A percentile compares a stretch with the other conserved stretches of the same genome.
Evolutionary conservation across 805 yeast species (phyloP).

Genomic region (Pichia nanzhaoensis): DNA sequence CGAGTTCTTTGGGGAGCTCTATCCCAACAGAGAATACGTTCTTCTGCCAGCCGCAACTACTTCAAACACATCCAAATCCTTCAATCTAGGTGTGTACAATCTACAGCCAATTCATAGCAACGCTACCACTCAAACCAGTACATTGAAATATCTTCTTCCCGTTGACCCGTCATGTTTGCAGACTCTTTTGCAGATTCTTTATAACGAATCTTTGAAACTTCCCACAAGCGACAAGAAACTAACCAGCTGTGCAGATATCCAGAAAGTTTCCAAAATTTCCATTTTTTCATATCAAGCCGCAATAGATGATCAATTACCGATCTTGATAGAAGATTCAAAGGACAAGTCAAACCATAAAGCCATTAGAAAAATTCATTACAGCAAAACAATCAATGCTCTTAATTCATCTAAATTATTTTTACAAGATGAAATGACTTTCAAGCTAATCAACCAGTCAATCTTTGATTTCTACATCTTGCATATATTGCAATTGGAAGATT

Average conservation of each 20-base stretch:
- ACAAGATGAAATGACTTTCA: conserved; percentile 31
- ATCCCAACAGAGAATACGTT: background rate
- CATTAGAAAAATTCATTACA: conserved; percentile 32
- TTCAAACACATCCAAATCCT: conserved; percentile 18
- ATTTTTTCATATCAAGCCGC: conserved; percentile 45
- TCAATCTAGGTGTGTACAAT: conserved; percentile 51
- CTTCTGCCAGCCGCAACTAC: background rate
- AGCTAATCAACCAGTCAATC: conserved; percentile 40
- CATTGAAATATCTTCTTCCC: conserved; percentile 40
- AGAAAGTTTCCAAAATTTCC: conserved; percentile 24
- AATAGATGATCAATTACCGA: conserved; percentile 44
- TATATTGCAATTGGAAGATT: conserved; percentile 3
- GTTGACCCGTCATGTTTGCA: conserved; percentile 52
- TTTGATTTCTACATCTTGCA: conserved; percentile 39
- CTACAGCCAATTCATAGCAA: conserved; percentile 19
- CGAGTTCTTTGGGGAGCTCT: conserved; percentile 1
- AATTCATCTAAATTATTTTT: conserved; percentile 28
- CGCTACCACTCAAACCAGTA: conserved; percentile 5
- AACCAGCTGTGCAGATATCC: background rate
- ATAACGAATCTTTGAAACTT: background rate
- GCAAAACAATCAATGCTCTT: conserved; percentile 32
- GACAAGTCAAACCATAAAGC: conserved; percentile 26
- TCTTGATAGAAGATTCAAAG: conserved; percentile 45
- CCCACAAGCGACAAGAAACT: background rate
- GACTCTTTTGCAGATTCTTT: conserved; percentile 1